phyloP scores from a whole-genome alignment of 164 flowering plant species.

The Euptelea pleiosperma region DNA sequence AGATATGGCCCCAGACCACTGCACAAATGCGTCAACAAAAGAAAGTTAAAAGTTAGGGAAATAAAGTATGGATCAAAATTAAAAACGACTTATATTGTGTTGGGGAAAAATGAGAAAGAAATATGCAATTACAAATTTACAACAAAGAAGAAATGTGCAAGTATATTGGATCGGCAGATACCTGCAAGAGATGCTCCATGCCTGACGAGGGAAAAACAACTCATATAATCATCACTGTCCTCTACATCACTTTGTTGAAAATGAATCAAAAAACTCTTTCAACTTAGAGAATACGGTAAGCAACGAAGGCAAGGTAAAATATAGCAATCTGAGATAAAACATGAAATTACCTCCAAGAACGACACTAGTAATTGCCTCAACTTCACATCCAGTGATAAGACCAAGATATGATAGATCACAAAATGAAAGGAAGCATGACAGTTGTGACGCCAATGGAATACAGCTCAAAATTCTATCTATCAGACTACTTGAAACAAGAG shows the following conservation, averaged over 20 bases:
- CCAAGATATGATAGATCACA: slow-evolving; percentile 72
- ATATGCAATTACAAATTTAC: neutral
- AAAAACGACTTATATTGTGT: no score
- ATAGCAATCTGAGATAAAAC: neutral
- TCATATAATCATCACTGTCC: slow-evolving; percentile 43
- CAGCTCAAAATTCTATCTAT: slow-evolving; percentile 26
- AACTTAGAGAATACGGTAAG: slow-evolving; percentile 6
- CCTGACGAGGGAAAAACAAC: slow-evolving; percentile 50
- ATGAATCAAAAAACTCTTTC: neutral
- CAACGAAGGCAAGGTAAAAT: slow-evolving; percentile 2
- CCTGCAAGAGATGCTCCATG: slow-evolving; percentile 83
- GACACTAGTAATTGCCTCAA: slow-evolving; percentile 32
- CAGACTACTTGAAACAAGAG: slow-evolving; percentile 44
- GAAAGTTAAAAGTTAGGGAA: neutral
- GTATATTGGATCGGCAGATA: slow-evolving; percentile 17
- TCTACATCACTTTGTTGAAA: slow-evolving; percentile 28
- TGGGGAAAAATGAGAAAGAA: neutral
- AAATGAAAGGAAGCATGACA: slow-evolving; percentile 47
- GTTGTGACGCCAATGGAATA: slow-evolving; percentile 32
- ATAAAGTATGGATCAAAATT: neutral
- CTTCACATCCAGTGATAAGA: slow-evolving; percentile 53
- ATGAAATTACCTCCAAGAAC: slow-evolving; percentile 43
- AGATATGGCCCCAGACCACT: slow-evolving; percentile 80
- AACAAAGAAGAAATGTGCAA: neutral
- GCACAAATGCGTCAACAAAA: slow-evolving; percentile 18